A percentile compares a stretch with the other conserved stretches of the same genome.
Evolutionary conservation across 2,329 filamentous ascomycete species (phyloP).

Genomic region (Raffaelea deltoideospora): DNA sequence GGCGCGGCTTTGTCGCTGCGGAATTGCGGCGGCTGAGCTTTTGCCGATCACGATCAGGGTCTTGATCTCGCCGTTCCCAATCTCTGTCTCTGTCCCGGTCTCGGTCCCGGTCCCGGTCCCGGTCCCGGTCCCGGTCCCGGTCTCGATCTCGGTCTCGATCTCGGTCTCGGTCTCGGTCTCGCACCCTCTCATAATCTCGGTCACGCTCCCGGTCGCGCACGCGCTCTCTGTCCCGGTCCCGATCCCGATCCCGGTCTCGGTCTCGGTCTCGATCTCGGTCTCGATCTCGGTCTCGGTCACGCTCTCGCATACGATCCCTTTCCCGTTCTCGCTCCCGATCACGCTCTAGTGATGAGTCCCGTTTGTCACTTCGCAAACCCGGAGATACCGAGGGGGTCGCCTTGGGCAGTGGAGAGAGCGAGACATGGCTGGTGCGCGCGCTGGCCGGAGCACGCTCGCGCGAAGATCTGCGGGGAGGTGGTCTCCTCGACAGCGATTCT

Average conservation of each 20-base stretch:
- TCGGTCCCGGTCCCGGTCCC: conserved; percentile 1
- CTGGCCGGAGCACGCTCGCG: conserved; percentile 6
- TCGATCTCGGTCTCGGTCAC: not conserved
- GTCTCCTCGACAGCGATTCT: too few species aligned
- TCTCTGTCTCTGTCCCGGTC: not conserved
- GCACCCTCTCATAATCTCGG: too few species aligned
- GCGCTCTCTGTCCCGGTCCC: conserved; percentile 2
- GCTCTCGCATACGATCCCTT: not conserved
- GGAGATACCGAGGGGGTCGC: not conserved
- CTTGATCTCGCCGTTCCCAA: too few species aligned
- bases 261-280: conserved; percentile 5
- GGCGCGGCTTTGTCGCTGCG: too few species aligned
- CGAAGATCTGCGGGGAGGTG: conserved; percentile 5
- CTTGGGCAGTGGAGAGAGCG: conserved; percentile 10
- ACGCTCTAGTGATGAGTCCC: not conserved
- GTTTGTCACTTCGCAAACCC: not conserved
- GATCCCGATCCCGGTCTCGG: conserved; percentile 10
- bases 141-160: conserved; percentile 7
- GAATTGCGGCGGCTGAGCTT: conserved; percentile 14
- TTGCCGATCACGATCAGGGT: conserved; percentile 4
- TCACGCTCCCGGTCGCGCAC: conserved; percentile 1
- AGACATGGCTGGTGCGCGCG: conserved; percentile 5
- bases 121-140: not conserved
- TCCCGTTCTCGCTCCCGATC: not conserved
- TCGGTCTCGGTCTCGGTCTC: conserved; percentile 1